phyloP scores from a whole-genome alignment of 2,329 filamentous ascomycete species.

The Alternaria arbusti region DNA sequence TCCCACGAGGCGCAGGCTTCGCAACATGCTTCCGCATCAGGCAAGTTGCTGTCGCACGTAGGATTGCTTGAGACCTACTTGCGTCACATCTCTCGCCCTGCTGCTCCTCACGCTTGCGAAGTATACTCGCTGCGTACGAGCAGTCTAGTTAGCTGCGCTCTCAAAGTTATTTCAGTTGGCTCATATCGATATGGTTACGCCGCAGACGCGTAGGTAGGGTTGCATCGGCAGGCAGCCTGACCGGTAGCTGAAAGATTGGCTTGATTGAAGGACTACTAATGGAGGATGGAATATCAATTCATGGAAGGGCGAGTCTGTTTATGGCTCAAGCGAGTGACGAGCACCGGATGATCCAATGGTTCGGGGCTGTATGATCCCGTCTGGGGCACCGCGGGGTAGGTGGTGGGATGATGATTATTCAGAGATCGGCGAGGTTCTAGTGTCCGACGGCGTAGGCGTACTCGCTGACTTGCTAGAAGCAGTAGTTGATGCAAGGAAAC shows the following conservation, averaged over 20 bases:
- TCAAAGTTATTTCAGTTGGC: not conserved
- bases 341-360: conserved; percentile 15
- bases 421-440: conserved; percentile 17
- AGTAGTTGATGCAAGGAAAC: not conserved
- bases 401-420: conserved; percentile 12
- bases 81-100: not conserved
- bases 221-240: conserved; percentile 11
- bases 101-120: conserved; percentile 4
- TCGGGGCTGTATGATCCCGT: conserved; percentile 17
- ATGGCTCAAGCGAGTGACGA: conserved; percentile 8
- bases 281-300: not conserved
- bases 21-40: conserved; percentile 11
- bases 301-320: conserved; percentile 2
- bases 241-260: conserved; percentile 13
- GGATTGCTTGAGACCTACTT: conserved; percentile 1
- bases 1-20: conserved; percentile 6
- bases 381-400: conserved; percentile 24
- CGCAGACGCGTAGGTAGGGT: conserved; percentile 13
- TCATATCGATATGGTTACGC: conserved; percentile 1
- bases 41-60: not conserved
- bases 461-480: not conserved
- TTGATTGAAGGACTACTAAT: conserved; percentile 10
- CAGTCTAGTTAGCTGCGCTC: not conserved
- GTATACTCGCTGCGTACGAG: not conserved
- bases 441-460: not conserved